Evolutionary conservation across 1,284 basidiomycete genomes (phyloP), one percentile per base, ranked within the genome.

Genomic region (Cutaneotrichosporon sp.): DNA sequence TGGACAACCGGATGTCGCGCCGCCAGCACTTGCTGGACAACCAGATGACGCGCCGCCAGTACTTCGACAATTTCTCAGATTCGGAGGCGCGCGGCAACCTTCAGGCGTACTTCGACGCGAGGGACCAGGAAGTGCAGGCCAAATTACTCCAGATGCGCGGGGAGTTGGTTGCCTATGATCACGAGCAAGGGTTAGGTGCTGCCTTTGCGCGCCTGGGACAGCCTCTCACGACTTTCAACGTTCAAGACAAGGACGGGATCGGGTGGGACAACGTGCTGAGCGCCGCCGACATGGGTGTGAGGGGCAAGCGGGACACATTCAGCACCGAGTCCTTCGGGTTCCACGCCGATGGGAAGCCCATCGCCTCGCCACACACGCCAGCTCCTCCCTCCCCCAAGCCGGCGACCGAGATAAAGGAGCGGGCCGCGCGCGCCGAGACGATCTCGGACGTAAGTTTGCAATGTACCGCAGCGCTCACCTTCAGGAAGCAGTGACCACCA

Each of bases 361-460:
- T 72, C 43, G 64, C 60, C 31, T 43, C 54, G 27, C 57, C 63
- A 25, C 42, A 2, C 31, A 27, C 16, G 8, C 46, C 1, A n/a
- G 25, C 14, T 50, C 16, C 2, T 14, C 11, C 27, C 3, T 25
- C 20, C 3, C 51, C 7, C 34, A 20, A 18, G 34, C 34, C 51
- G 14, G 25, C 25, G 31, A 10, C 18, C 27, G 27, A 18, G 27
- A 25, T 29, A 16, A 8, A 29, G 13, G 47, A 6, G 27, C 25
- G 25, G 25, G 38, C 38, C 8, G 38, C 18, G 9, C 7, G 5
- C 62, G 77, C 76, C 2, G 76, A 79, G 67, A 76, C 74, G 10
- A 68, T 79, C 4, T 67, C 71, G 46, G 77, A 79, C 60, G 76
- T 76, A 36, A 66, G 77, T 71, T 4, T 16, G 9, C 20, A n/a